phyloP scores from a whole-genome alignment of 108 stramenopile species.

The Epithemia pelagica region DNA sequence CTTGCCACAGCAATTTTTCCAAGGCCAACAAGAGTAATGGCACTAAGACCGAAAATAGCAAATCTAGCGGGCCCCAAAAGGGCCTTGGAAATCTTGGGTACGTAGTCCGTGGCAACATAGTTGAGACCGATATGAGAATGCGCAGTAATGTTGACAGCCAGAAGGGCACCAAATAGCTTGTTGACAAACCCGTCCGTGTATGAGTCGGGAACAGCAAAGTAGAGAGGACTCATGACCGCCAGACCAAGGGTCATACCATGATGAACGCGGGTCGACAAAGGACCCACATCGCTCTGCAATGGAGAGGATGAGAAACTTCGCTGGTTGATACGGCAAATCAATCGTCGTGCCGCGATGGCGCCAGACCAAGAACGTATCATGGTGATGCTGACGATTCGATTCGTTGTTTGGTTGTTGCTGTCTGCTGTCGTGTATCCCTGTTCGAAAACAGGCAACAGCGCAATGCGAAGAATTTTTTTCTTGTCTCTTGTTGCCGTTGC shows the following conservation, averaged over 20 bases:
- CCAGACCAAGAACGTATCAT: neutral
- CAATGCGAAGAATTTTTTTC: too few relatives aligned
- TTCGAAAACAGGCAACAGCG: too few relatives aligned
- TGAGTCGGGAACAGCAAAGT: slow-evolving; percentile 54
- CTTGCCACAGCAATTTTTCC: slow-evolving; percentile 44
- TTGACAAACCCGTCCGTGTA: slow-evolving; percentile 55
- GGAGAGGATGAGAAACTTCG: slow-evolving; percentile 22
- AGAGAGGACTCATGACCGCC: slow-evolving; percentile 54
- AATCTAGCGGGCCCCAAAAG: slow-evolving; percentile 68
- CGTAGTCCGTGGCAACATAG: slow-evolving; percentile 92
- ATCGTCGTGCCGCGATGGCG: neutral
- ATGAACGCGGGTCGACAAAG: slow-evolving; percentile 61
- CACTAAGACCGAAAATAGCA: slow-evolving; percentile 55
- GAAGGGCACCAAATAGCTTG: slow-evolving; percentile 59
- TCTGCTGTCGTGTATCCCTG: too few relatives aligned
- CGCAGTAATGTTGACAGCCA: slow-evolving; percentile 64
- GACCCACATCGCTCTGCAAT: slow-evolving; percentile 67
- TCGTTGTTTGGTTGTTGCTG: too few relatives aligned
- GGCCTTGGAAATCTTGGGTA: slow-evolving; percentile 72
- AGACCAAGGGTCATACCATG: slow-evolving; percentile 63
- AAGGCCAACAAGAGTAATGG: slow-evolving; percentile 60
- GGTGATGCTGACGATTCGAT: too few relatives aligned
- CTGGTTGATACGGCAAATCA: neutral
- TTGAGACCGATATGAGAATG: slow-evolving; percentile 90
- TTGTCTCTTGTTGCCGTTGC: too few relatives aligned